These are phyloP conservation scores for Lecanicillium sp. DNA, from an alignment of 2,329 filamentous ascomycete genomes.

Conservation along the genomic window DNA sequence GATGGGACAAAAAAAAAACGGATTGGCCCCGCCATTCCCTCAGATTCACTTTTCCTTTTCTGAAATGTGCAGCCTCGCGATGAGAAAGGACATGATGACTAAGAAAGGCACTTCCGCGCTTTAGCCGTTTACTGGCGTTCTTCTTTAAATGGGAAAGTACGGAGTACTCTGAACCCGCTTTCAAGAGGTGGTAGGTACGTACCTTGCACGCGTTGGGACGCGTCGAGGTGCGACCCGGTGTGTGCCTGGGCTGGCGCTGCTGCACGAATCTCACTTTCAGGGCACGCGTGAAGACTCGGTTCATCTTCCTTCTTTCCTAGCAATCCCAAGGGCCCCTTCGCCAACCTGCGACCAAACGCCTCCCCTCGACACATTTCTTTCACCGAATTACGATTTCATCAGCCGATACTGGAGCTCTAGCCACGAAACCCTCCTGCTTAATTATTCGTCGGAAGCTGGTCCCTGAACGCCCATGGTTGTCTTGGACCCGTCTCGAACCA, in stretches of 20 bases:
- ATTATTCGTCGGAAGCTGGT: no score
- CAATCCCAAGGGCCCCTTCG: background rate
- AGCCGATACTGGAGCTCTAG: no score
- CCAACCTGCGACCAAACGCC: background rate
- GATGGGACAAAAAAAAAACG: background rate
- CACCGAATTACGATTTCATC: no score
- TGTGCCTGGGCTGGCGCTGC: background rate
- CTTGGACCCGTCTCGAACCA: background rate
- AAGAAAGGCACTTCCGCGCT: background rate
- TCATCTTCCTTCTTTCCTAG: background rate
- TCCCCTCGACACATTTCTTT: no score
- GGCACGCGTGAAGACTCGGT: constrained; percentile 6
- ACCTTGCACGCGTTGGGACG: constrained; percentile 9
- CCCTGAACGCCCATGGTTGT: background rate
- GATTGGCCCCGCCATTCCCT: background rate
- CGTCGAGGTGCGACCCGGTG: constrained; percentile 9
- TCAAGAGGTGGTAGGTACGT: background rate
- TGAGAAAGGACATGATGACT: background rate
- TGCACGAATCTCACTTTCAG: background rate
- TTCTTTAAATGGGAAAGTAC: no score
- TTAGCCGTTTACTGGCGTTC: constrained; percentile 1
- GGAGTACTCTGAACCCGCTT: no score
- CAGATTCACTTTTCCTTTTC: background rate
- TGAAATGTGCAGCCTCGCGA: background rate
- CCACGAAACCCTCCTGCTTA: no score